Evolutionary conservation across 768 basidiomycete genomes (phyloP), one percentile per base, ranked within the genome.

Genomic region (Russula brevipes): DNA sequence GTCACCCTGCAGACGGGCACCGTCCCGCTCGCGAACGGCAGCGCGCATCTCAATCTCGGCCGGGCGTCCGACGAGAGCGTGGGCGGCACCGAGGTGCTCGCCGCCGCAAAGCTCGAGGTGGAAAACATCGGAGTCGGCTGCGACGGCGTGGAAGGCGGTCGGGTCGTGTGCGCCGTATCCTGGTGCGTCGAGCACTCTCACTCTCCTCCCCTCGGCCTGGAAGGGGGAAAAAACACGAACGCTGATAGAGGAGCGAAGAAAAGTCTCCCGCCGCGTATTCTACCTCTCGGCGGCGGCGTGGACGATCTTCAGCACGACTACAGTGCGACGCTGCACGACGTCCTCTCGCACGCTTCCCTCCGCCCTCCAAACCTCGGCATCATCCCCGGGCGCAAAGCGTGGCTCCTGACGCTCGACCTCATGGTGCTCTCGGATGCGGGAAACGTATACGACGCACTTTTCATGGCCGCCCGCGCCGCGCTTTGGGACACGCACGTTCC

Each of bases 401-500:
- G 92, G 92, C 73, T 85, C n/a, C 78, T 87, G 9, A 80, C 84
- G 63, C 78, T 94, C 53, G 91, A 94, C 68, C 75, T 86, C n/a
- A 78, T 89, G 14, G 79, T 94, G 35, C 80, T 91, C 35, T 77
- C 85, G 2, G 89, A 93, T 64, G 78, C 82, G 4, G 91, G 91
- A 0, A 93, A 92, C 71, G 68, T 88, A 30, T 80, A 84, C 61
- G 92, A 95, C 66, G 87, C 85, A 39, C 72, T 94, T 2, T 88
- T 94, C 76, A 79, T 94, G 75, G 89, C 88, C 0, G 84, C 86
- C 1, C 82, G 88, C 14, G 86, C 88, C 0, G 91, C 90, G 0
- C 74, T 95, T 14, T 91, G 87, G 82, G 89, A 91, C 61, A 86
- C 89, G 16, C 86, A 83, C 58, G 86, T 94, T 0, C 92, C 92